Base-by-base conservation (phyloP, 169 alveolate species). In the Cryptosporidium andersoni region DNA sequence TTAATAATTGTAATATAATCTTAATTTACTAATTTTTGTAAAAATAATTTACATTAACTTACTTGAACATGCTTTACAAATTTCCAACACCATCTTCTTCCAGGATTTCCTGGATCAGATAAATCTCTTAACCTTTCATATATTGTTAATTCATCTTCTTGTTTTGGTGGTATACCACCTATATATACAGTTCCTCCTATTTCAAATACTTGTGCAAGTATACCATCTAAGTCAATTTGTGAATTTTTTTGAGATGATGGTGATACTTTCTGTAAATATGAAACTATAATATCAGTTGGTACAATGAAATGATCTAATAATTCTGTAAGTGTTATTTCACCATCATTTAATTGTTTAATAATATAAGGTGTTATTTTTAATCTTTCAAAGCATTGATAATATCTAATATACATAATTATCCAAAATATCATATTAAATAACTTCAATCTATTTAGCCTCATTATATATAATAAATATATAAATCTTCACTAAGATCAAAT, bases 81-180 rank as follows among this genome's bases (percentile, higher is more conserved):
- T 62, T 74, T 74, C 85, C 85, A 74, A 25, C 85, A 74, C 85
- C 85, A 74, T 58, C 85, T 74, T 74, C 85, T 56, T 9, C 85
- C 85, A 3, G 85, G 85, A 25, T 74, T 74, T 12, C 85, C 85
- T 16, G 85, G 85, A 42, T 74, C 85, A 9, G 85, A 74, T 3
- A 74, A 63, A 47, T 74, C 85, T 47, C 85, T 74, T 74, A 74
- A 43, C n/a, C 85, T 74, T 55, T 74, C 85, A 62, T 74, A 74
- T 25, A 74, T 74, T 7, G 85, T 74, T 25, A 74, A 49, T 43
- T 74, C 68, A 48, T 74, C 60, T 58, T 74, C 85, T 5, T 66
- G 85, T 43, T 74, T 74, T 39, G 85, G 85, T 16, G 85, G 85
- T 11, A 74, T 74, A 6, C 85, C 85, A 14, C 85, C 85, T 6